Conservation (phyloP, 495 filamentous ascomycete species). For the Xylaria sp. region DNA sequence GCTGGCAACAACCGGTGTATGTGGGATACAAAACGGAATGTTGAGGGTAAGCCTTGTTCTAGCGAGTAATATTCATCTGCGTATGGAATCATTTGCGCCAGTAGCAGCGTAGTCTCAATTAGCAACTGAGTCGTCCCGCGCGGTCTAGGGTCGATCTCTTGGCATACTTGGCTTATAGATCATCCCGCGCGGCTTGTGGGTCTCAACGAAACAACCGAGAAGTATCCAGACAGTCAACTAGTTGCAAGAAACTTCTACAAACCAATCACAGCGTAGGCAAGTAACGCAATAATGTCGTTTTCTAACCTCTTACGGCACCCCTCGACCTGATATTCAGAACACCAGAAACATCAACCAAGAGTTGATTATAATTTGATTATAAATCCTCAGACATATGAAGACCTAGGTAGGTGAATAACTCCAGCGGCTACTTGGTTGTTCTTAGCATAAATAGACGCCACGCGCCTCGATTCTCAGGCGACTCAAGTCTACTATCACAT, state of each 20-base stretch:
- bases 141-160: conserved; percentile 11
- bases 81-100: neutral
- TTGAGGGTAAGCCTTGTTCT: neutral
- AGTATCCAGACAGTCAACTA: neutral
- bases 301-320: neutral
- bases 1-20: neutral
- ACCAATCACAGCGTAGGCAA: neutral
- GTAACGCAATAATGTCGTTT: neutral
- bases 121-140: neutral
- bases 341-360: neutral
- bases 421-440: neutral
- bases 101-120: neutral
- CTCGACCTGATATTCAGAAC: neutral
- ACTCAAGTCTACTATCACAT: neutral
- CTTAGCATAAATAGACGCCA: conserved; percentile 1
- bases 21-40: neutral
- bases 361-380: conserved; percentile 6
- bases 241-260: neutral
- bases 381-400: neutral
- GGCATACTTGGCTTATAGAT: conserved; percentile 24
- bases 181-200: conserved; percentile 40
- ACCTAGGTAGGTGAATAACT: neutral
- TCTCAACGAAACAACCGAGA: conserved; percentile 14
- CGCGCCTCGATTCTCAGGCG: too few species aligned
- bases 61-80: neutral